These are phyloP conservation scores for Cladosporium sp. DNA, from an alignment of 2,329 filamentous ascomycete genomes.

Conservation along the genomic window DNA sequence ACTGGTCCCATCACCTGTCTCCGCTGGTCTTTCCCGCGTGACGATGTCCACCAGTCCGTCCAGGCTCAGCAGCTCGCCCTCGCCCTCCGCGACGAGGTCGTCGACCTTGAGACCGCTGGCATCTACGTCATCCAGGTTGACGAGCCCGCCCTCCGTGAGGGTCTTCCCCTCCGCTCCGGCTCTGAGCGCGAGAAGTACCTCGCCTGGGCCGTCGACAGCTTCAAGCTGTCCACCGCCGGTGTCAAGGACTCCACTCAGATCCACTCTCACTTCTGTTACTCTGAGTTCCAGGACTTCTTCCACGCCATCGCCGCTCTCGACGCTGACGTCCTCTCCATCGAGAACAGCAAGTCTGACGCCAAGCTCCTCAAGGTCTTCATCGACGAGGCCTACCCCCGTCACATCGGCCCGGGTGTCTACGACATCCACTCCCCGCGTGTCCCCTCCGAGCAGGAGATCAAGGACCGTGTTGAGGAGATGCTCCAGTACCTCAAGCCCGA, in stretches of 20 bases:
- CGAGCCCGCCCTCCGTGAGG: constrained; percentile 97
- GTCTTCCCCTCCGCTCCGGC: constrained; percentile 91
- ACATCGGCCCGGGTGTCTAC: constrained; percentile 99
- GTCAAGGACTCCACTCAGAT: constrained; percentile 97
- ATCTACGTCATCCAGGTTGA: constrained; percentile 99
- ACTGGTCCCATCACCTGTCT: constrained; percentile 98
- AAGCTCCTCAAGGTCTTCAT: constrained; percentile 99
- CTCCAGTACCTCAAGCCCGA: constrained; percentile 91
- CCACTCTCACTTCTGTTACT: constrained; percentile 99
- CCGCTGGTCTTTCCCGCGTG: constrained; percentile 99
- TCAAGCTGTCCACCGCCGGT: constrained; percentile 91
- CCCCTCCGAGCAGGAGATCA: constrained; percentile 93
- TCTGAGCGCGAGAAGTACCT: constrained; percentile 97
- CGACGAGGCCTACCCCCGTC: constrained; percentile 92
- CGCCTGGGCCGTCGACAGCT: constrained; percentile 94
- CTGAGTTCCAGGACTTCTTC: constrained; percentile 99
- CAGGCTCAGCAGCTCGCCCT: constrained; percentile 98
- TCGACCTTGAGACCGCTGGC: constrained; percentile 95
- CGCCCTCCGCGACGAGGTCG: constrained; percentile 95
- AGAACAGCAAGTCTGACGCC: constrained; percentile 99
- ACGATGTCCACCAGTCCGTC: constrained; percentile 97
- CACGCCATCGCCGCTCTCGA: constrained; percentile 97
- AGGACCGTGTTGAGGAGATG: constrained; percentile 97
- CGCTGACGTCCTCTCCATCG: constrained; percentile 96
- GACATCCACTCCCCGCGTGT: constrained; percentile 99